phyloP scores from a whole-genome alignment of 441 rosid species.

The Croton laevigatus region DNA sequence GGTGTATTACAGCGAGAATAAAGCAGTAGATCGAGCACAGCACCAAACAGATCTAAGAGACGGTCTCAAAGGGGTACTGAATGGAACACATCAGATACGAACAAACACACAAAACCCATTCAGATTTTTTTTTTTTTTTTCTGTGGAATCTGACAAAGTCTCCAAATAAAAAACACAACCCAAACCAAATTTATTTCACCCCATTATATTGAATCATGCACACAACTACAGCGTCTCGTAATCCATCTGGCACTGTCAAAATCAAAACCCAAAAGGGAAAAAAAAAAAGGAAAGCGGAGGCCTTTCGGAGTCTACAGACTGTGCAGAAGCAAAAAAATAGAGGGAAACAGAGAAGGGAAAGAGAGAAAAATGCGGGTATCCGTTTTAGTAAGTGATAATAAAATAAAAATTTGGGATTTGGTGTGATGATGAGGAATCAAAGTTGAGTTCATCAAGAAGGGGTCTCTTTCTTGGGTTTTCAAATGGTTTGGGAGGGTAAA shows the following conservation, averaged over 20 bases:
- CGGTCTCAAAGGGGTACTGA: slow-evolving; percentile 37
- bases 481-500: slow-evolving; percentile 81
- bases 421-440: slow-evolving; percentile 56
- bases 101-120: slow-evolving; percentile 39
- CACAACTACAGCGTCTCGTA: slow-evolving; percentile 32
- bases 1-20: slow-evolving; percentile 33
- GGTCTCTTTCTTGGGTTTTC: slow-evolving; percentile 76
- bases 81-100: slow-evolving; percentile 59
- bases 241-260: slow-evolving; percentile 3
- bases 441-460: slow-evolving; percentile 65
- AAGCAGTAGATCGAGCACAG: slow-evolving; percentile 56
- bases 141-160: slow-evolving; percentile 59
- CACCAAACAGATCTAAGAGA: slow-evolving; percentile 61
- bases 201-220: slow-evolving; percentile 51
- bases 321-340: background rate
- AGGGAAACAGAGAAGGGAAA: background rate
- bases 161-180: slow-evolving; percentile 38
- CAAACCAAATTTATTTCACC: slow-evolving; percentile 36
- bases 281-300: slow-evolving; percentile 2
- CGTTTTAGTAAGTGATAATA: slow-evolving; percentile 2
- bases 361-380: slow-evolving; percentile 33
- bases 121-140: slow-evolving; percentile 23
- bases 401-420: slow-evolving; percentile 43
- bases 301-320: background rate
- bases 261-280: background rate